Evolutionary conservation across 345 rosid genomes (phyloP).

Genomic region (Dipteronia dyeriana): DNA sequence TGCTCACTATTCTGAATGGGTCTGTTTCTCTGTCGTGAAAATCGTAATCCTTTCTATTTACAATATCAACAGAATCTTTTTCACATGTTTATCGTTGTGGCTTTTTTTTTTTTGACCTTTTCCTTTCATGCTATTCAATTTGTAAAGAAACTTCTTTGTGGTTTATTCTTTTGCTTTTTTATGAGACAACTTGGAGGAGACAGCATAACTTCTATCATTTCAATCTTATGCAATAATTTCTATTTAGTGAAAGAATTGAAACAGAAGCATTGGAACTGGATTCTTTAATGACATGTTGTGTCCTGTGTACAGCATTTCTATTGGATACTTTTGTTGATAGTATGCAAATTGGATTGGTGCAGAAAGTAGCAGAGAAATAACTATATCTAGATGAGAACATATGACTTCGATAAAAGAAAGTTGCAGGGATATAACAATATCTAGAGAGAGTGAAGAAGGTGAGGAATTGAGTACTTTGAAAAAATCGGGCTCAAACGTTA

Average conservation of each 20-base stretch:
- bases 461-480: slow-evolving; percentile 17
- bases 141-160: slow-evolving; percentile 8
- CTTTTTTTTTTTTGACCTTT: neutral
- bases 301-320: neutral
- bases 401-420: slow-evolving; percentile 30
- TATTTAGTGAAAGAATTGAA: neutral
- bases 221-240: neutral
- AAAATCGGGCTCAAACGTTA: slow-evolving; percentile 2
- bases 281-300: neutral
- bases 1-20: neutral
- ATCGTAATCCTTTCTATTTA: neutral
- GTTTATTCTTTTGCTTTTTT: slow-evolving; percentile 2
- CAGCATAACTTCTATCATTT: neutral
- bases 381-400: neutral
- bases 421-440: slow-evolving; percentile 33
- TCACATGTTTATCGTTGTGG: neutral
- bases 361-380: neutral
- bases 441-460: slow-evolving; percentile 28
- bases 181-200: neutral
- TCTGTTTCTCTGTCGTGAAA: neutral
- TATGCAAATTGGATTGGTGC: neutral
- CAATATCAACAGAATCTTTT: neutral
- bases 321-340: neutral
- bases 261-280: neutral
- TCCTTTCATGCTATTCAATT: neutral